Conservation (phyloP, 768 basidiomycete genomes). For the Termitomyces sp. region DNA sequence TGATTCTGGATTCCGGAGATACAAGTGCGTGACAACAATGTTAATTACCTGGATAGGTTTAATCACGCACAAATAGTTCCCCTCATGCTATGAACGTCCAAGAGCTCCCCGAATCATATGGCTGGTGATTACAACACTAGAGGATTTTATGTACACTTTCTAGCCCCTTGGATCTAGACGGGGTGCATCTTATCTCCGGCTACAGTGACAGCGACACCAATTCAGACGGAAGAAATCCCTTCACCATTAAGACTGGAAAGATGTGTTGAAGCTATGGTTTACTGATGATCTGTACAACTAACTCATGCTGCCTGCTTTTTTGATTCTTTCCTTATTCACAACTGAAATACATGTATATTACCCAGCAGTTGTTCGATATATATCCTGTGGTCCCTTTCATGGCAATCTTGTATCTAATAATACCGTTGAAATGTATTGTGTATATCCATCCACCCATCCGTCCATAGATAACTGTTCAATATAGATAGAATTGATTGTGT, state of each 20-base stretch:
- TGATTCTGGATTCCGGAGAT: conserved; percentile 6
- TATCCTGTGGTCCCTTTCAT: not conserved
- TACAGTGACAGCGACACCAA: not conserved
- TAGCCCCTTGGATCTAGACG: not conserved
- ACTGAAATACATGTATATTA: not conserved
- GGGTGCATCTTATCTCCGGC: not conserved
- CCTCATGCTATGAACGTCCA: conserved; percentile 1
- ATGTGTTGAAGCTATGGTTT: not conserved
- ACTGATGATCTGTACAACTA: not conserved
- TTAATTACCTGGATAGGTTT: not conserved
- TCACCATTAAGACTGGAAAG: not conserved
- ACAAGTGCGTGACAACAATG: not conserved
- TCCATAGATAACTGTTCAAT: not conserved
- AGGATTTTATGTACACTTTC: not conserved
- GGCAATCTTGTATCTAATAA: not conserved
- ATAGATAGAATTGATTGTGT: not conserved
- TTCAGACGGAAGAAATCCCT: not conserved
- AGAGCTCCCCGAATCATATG: not conserved
- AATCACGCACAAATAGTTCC: not conserved
- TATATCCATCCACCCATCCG: not conserved
- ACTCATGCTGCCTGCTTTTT: not conserved
- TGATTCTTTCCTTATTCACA: not conserved
- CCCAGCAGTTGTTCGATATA: not conserved
- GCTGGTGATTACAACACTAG: not conserved
- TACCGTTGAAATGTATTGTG: not conserved